These are phyloP conservation scores for Astragalus glycyphyllos DNA, from an alignment of 306 rosid genomes.

Conservation along the genomic window DNA sequence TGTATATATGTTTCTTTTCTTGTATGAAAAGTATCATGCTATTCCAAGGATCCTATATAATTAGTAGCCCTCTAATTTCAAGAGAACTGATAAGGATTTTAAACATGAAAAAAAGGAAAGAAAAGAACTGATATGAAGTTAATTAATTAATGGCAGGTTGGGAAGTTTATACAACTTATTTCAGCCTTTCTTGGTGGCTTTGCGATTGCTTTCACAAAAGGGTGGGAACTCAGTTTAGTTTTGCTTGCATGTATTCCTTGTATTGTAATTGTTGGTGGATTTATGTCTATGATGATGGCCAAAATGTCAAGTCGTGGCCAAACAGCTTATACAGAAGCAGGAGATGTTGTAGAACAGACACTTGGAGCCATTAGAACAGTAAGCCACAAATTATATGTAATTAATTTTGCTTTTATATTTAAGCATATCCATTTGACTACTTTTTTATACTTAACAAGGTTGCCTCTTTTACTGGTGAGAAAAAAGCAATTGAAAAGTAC, in stretches of 20 bases:
- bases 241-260: constrained; percentile 68
- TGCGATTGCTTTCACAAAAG: constrained; percentile 64
- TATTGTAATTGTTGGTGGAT: constrained; percentile 61
- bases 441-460: constrained; percentile 53
- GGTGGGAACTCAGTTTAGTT: constrained; percentile 73
- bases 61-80: not conserved
- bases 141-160: constrained; percentile 61
- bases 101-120: too few relatives aligned
- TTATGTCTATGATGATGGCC: constrained; percentile 47
- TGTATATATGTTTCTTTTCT: constrained; percentile 24
- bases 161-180: constrained; percentile 73
- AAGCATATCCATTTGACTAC: constrained; percentile 9
- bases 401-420: constrained; percentile 5
- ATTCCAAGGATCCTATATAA: not conserved
- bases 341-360: constrained; percentile 80
- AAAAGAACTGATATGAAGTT: not conserved
- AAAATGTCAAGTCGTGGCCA: constrained; percentile 82
- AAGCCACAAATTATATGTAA: constrained; percentile 31
- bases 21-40: not conserved
- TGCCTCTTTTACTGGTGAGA: constrained; percentile 88
- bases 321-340: constrained; percentile 83
- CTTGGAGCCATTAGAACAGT: constrained; percentile 85
- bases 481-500: constrained; percentile 67
- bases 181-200: constrained; percentile 77
- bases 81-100: too few relatives aligned